These are phyloP conservation scores for Capsella bursapastoris DNA, from an alignment of 345 rosid species.

Conservation along the genomic window DNA sequence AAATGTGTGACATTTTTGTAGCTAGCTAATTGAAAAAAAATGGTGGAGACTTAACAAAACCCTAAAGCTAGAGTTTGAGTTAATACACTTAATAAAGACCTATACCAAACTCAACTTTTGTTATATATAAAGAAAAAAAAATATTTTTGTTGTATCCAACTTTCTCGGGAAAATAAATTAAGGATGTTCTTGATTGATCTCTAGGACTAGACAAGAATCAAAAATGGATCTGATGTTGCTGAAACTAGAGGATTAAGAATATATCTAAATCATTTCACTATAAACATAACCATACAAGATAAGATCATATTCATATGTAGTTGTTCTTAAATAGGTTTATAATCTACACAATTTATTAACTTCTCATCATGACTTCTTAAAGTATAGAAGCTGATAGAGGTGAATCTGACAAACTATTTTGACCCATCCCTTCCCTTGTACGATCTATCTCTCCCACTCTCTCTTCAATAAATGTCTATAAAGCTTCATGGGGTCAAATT, in stretches of 20 bases:
- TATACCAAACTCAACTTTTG: conserved; percentile 16
- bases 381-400: not conserved
- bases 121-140: not conserved
- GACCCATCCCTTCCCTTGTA: conserved; percentile 40
- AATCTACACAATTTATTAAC: not conserved
- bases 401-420: conserved; percentile 28
- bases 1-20: not conserved
- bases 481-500: conserved; percentile 33
- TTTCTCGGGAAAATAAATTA: conserved; percentile 38
- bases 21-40: not conserved
- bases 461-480: conserved; percentile 36
- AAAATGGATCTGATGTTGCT: conserved; percentile 28
- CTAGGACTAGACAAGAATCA: conserved; percentile 36
- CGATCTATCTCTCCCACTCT: conserved; percentile 19
- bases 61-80: conserved; percentile 39
- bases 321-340: not conserved
- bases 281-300: conserved; percentile 4
- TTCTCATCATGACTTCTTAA: not conserved
- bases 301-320: not conserved
- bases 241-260: conserved; percentile 24
- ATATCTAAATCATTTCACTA: not conserved
- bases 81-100: not conserved
- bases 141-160: not conserved
- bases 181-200: conserved; percentile 35
- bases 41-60: not conserved